Conservation (phyloP, 2,329 filamentous ascomycete species). For the Chaetomiaceae sp. region DNA sequence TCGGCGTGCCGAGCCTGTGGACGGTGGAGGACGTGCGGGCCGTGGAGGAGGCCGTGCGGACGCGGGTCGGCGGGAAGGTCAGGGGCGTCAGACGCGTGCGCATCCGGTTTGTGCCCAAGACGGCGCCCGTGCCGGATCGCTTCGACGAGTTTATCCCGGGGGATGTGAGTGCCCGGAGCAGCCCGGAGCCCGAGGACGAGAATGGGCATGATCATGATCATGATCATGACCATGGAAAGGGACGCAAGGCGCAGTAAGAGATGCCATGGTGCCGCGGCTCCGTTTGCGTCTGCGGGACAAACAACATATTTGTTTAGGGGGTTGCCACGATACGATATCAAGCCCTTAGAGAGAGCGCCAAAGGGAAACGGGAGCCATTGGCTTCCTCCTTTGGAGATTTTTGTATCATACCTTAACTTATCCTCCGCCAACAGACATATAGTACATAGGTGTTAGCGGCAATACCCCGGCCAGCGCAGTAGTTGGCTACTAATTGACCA, state of each 20-base stretch:
- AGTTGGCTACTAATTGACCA: too few species aligned
- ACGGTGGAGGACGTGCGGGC: slow-evolving; percentile 65
- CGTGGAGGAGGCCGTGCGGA: slow-evolving; percentile 70
- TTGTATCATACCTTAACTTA: neutral
- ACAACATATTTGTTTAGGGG: too few species aligned
- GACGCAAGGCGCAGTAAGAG: slow-evolving; percentile 11
- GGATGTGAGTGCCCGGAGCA: slow-evolving; percentile 53
- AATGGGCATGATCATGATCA: slow-evolving; percentile 43
- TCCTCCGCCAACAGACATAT: neutral
- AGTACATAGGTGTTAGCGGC: neutral
- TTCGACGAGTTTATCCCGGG: slow-evolving; percentile 76
- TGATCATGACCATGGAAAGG: slow-evolving; percentile 33
- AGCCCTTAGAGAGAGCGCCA: too few species aligned
- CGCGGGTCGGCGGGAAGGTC: slow-evolving; percentile 69
- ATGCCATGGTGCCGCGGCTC: neutral
- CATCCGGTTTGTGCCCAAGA: slow-evolving; percentile 74
- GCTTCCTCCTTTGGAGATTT: neutral
- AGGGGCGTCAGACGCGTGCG: slow-evolving; percentile 79
- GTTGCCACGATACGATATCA: too few species aligned
- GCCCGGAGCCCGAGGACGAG: slow-evolving; percentile 56
- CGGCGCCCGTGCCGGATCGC: slow-evolving; percentile 49
- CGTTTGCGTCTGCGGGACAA: too few species aligned
- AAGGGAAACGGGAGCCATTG: neutral
- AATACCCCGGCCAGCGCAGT: too few species aligned
- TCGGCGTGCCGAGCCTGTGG: slow-evolving; percentile 74